Conservation (phyloP, 768 basidiomycete species). For the Strobilomyces confusus region DNA sequence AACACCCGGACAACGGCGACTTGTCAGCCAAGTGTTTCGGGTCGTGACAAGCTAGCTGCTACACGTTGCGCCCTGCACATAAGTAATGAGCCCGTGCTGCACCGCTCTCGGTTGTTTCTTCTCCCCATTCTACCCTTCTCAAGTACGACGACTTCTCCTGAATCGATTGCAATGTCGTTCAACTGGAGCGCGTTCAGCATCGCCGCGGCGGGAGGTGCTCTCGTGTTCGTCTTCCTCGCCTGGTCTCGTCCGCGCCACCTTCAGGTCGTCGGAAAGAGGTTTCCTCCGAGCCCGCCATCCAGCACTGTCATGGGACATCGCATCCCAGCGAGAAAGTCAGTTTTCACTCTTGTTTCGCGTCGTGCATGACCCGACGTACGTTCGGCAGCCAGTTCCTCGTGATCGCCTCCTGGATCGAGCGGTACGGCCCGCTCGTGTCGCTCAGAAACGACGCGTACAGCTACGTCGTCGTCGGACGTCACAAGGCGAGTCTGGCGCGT, state of each 20-base stretch:
- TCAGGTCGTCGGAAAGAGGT: neutral
- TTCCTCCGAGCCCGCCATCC: slow-evolving; percentile 9
- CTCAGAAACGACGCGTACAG: slow-evolving; percentile 40
- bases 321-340: slow-evolving; percentile 4
- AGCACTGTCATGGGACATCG: slow-evolving; percentile 1
- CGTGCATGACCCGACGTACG: neutral
- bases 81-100: too few relatives aligned
- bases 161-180: neutral
- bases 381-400: slow-evolving; percentile 5
- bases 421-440: slow-evolving; percentile 55
- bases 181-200: neutral
- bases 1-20: too few relatives aligned
- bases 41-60: too few relatives aligned
- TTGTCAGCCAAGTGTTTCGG: too few relatives aligned
- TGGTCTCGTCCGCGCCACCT: neutral
- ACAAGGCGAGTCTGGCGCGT: slow-evolving; percentile 6
- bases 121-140: too few relatives aligned
- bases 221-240: neutral
- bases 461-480: slow-evolving; percentile 20
- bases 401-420: slow-evolving; percentile 50
- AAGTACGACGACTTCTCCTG: too few relatives aligned
- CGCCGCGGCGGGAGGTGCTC: neutral
- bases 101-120: too few relatives aligned
- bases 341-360: neutral
- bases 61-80: too few relatives aligned